Base-by-base conservation (phyloP, 2,329 filamentous ascomycete species). In the Apiospora rasikravindrae region DNA sequence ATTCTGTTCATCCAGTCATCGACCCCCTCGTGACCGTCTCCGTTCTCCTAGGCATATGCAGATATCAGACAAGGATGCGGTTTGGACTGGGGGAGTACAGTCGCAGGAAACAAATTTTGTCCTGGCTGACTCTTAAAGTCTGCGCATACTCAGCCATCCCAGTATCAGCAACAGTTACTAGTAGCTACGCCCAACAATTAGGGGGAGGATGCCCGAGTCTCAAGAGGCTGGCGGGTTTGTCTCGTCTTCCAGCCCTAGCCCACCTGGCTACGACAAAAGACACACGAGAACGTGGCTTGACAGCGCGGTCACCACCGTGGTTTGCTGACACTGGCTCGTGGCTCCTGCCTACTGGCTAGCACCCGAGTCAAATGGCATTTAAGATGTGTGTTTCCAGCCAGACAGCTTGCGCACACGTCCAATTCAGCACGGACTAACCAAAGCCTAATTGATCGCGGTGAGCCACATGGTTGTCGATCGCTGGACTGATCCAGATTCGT, bases 281-380 rank as follows among this genome's bases (percentile, higher is more conserved):
- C 29, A 40, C 57, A 64, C 19, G 57, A 64, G 57, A 64, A 64
- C 33, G 57, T 64, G 57, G 57, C 57, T 64, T 64, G 57, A 40
- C 57, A 64, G 57, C 57, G 57, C 57, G 57, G 57, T 11, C 33
- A 64, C 57, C 19, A 40, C 40, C 22, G 42, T 44, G 69, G 74
- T 73, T 67, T 66, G 73, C 75, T 77, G 69, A 73, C 33, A 37
- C 74, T 69, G 68, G 73, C 75, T 77, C 76, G 77, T 78, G 77
- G 77, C 74, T 76, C 71, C 67, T 73, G 76, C 76, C 75, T 77
- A 78, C 76, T 78, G 76, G 77, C 74, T 75, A 68, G 70, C 37
- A 67, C 45, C 67, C 66, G 69, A 72, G 64, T 71, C 71, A 70
- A 76, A 74, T 71, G 72, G 73, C 71, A 74, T 69, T 67, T 44